Base-by-base conservation (phyloP, 768 basidiomycete genomes). In the Mycena olivaceomarginata region DNA sequence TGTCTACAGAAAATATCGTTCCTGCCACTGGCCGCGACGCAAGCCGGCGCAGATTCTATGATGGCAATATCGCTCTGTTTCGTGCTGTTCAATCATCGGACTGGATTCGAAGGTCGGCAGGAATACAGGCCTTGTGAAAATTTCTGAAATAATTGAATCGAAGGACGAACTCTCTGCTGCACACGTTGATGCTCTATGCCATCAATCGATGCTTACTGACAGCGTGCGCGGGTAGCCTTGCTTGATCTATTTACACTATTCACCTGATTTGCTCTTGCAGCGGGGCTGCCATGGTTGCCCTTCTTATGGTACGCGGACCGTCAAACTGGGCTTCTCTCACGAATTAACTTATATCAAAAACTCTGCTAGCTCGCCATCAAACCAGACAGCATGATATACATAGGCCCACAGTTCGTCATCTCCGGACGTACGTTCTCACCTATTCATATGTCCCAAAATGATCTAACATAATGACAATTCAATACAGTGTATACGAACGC, bases 131-230 rank as follows among this genome's bases (percentile, higher is more conserved):
- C 59, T 12, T 39, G 12, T 57, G 56, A 20, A 18, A 15, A n/a
- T 25, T 59, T 39, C 37, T 59, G 56, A 41, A 18, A 59, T 60
- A n/a, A 70, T 31, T 18, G 6, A 43, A 59, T 56, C 22, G 40
- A 43, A 70, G 68, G n/a, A 70, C 68, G 15, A 70, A 70, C 68
- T 70, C 68, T 15, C n/a, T 70, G 12, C 22, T 70, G 6, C 18
- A 70, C 37, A 70, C 68, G 22, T 25, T 70, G 57, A 70, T 70
- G 15, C 16, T 70, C 5, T 70, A 70, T 31, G 68, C 68, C 51
- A 60, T 70, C 22, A 70, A 70, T 59, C 68, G 68, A 12, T 70
- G 56, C 68, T 25, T 70, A 25, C 41, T 70, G 22, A 70, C 68
- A 59, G 57, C 68, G 68, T 70, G 39, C 20, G 68, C 25, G 22